These are phyloP conservation scores for Citrus inodora DNA, from an alignment of 345 rosid genomes.

Conservation along the genomic window DNA sequence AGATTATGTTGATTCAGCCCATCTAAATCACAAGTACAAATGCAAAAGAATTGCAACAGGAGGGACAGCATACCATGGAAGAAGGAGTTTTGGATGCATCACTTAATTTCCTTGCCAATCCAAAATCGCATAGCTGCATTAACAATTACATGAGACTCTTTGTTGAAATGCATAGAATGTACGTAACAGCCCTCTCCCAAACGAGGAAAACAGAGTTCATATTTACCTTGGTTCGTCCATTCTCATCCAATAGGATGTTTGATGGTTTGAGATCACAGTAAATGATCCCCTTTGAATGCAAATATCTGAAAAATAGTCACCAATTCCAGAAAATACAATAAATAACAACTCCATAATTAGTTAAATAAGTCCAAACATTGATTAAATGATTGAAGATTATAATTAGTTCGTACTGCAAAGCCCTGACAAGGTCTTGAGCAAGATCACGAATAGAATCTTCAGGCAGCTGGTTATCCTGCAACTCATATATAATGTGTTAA, in stretches of 20 bases:
- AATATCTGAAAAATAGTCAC: constrained; percentile 39
- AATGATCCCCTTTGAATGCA: constrained; percentile 89
- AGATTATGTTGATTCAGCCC: constrained; percentile 10
- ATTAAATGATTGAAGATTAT: constrained; percentile 1
- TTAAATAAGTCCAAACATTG: too few species aligned
- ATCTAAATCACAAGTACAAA: neutral
- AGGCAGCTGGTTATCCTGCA: constrained; percentile 84
- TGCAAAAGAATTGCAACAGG: neutral
- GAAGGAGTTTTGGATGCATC: constrained; percentile 70
- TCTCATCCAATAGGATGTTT: constrained; percentile 90
- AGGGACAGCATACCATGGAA: constrained; percentile 51
- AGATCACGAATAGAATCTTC: constrained; percentile 89
- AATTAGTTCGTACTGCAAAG: constrained; percentile 68
- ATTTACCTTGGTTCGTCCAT: constrained; percentile 78
- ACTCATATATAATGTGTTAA: constrained; percentile 9
- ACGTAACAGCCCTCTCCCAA: constrained; percentile 7
- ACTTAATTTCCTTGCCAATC: constrained; percentile 77
- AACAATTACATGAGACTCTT: constrained; percentile 9
- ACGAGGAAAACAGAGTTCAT: constrained; percentile 3
- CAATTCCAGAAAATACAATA: constrained; percentile 4
- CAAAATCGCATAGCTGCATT: constrained; percentile 96
- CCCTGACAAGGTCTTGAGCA: constrained; percentile 71
- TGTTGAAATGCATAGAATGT: constrained; percentile 6
- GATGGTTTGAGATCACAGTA: constrained; percentile 97
- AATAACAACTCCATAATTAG: neutral